Evolutionary conservation across 2,329 filamentous ascomycete genomes (phyloP).

Genomic region (Bipolaris oryzae): DNA sequence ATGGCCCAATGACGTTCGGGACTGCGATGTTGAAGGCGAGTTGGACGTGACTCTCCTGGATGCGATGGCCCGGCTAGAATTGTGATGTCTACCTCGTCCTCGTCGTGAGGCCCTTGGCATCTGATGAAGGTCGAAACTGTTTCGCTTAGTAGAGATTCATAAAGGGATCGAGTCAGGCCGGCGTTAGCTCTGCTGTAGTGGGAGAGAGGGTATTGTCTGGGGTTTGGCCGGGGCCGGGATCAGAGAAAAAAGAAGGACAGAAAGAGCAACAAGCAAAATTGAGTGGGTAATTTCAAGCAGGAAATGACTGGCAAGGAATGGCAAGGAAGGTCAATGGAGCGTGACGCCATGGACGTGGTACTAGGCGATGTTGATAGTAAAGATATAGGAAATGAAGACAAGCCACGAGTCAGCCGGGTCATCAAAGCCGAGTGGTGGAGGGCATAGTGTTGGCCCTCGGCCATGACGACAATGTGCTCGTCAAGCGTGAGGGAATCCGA

Average conservation of each 20-base stretch:
- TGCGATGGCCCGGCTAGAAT: slow-evolving; percentile 34
- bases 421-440: slow-evolving; percentile 29
- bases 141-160: slow-evolving; percentile 38
- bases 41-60: slow-evolving; percentile 35
- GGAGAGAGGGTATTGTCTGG: slow-evolving; percentile 14
- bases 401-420: slow-evolving; percentile 44
- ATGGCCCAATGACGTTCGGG: slow-evolving; percentile 20
- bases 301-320: slow-evolving; percentile 13
- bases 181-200: slow-evolving; percentile 34
- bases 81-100: slow-evolving; percentile 45
- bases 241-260: slow-evolving; percentile 8
- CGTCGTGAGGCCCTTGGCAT: slow-evolving; percentile 46
- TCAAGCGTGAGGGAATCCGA: slow-evolving; percentile 24
- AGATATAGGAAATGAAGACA: slow-evolving; percentile 43
- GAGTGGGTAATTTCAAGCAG: slow-evolving; percentile 5
- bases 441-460: slow-evolving; percentile 29
- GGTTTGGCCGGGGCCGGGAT: slow-evolving; percentile 10
- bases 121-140: slow-evolving; percentile 41
- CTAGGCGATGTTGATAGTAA: slow-evolving; percentile 14
- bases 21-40: slow-evolving; percentile 19
- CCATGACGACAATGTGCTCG: slow-evolving; percentile 14
- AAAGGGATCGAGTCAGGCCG: slow-evolving; percentile 20
- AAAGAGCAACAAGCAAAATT: slow-evolving; percentile 1
- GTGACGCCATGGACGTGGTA: slow-evolving; percentile 18
- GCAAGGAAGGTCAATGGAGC: slow-evolving; percentile 23